Conservation (phyloP, 2,329 filamentous ascomycete genomes). For the Trichophyton mentagrophytes region DNA sequence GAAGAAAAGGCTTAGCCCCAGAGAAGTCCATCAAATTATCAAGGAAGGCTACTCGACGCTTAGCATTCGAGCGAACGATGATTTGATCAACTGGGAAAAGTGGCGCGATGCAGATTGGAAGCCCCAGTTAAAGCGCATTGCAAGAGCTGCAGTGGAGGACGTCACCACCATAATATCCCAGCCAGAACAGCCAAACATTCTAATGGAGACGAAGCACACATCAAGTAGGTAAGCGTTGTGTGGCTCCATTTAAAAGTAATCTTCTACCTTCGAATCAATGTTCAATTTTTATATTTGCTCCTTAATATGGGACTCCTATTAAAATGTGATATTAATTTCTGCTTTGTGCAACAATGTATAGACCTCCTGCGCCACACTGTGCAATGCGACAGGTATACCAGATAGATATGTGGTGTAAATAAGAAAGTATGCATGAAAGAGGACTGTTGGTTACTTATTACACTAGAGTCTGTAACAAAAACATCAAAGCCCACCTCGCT, state of each 20-base stretch:
- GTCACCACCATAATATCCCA: constrained; percentile 37
- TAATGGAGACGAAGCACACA: not conserved
- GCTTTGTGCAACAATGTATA: not conserved
- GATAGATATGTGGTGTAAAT: not conserved
- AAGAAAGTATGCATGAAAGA: not conserved
- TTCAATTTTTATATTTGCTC: too few relatives aligned
- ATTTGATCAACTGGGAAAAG: constrained; percentile 69
- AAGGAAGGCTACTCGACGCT: constrained; percentile 93
- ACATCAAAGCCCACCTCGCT: not conserved
- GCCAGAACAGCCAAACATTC: not conserved
- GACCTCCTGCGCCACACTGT: not conserved
- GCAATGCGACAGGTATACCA: not conserved
- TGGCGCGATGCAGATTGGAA: constrained; percentile 82
- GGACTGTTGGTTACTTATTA: not conserved
- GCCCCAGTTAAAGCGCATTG: constrained; percentile 73
- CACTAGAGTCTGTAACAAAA: not conserved
- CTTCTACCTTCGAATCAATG: not conserved
- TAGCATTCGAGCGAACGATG: constrained; percentile 79
- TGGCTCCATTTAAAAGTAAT: not conserved
- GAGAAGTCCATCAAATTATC: constrained; percentile 79
- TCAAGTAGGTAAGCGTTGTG: not conserved
- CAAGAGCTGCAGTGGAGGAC: constrained; percentile 63
- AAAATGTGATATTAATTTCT: not conserved
- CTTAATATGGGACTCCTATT: too few relatives aligned
- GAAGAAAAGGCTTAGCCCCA: constrained; percentile 61